Percentiles rank a stretch among this genome's conserved stretches.
These are phyloP conservation scores for Iris macrosiphon DNA, from an alignment of 106 monocot species.

Conservation along the genomic window DNA sequence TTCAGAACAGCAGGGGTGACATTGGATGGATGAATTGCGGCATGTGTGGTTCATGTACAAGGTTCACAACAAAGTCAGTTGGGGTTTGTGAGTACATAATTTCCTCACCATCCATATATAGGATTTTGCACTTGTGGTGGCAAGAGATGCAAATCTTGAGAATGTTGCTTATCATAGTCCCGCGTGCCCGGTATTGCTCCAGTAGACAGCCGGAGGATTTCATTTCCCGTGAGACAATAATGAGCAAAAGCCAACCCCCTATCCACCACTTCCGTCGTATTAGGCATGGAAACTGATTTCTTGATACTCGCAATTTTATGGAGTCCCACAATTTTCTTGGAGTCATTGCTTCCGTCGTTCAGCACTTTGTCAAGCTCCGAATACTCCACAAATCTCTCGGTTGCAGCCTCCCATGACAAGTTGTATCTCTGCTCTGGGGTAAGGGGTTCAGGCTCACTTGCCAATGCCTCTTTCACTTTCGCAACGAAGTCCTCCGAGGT, in stretches of 20 bases:
- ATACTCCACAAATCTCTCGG: constrained; percentile 75
- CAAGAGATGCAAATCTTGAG: constrained; percentile 62
- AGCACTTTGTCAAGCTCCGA: constrained; percentile 82
- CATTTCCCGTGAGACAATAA: constrained; percentile 82
- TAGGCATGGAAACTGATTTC: constrained; percentile 58
- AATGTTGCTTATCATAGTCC: constrained; percentile 80
- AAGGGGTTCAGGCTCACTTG: constrained; percentile 69
- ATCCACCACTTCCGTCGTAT: constrained; percentile 50
- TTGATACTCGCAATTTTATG: constrained; percentile 6
- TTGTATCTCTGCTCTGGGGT: constrained; percentile 70
- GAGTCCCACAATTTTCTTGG: background rate
- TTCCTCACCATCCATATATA: constrained; percentile 61
- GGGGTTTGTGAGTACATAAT: too few relatives aligned
- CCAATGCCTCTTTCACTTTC: constrained; percentile 68
- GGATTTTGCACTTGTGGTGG: constrained; percentile 78
- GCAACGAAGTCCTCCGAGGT: constrained; percentile 80
- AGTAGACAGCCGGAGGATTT: constrained; percentile 67
- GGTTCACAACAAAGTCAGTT: too few relatives aligned
- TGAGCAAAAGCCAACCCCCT: constrained; percentile 88
- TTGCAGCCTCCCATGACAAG: constrained; percentile 98
- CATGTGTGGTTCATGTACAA: too few relatives aligned
- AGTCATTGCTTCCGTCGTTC: constrained; percentile 11
- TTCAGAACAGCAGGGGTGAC: too few relatives aligned
- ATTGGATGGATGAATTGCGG: too few relatives aligned
- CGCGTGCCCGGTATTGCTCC: constrained; percentile 80